Conservation (phyloP, 1,284 basidiomycete species). For the Paramarasmius palmivorus region DNA sequence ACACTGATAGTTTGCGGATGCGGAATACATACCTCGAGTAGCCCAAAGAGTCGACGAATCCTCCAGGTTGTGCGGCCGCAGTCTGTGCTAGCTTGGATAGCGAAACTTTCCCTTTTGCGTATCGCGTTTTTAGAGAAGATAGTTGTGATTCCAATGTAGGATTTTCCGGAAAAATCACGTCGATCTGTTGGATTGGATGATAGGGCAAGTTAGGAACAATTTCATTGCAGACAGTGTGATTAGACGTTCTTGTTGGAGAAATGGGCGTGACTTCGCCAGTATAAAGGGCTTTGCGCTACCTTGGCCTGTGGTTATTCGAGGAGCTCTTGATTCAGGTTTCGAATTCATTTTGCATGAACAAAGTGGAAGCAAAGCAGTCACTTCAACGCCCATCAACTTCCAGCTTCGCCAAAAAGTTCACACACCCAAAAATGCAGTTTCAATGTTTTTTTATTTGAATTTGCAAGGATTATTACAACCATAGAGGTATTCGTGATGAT, state of each 20-base stretch:
- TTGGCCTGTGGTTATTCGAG: conserved; percentile 6
- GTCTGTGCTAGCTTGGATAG: conserved; percentile 1
- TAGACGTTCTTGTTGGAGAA: conserved; percentile 15
- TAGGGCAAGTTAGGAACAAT: not conserved
- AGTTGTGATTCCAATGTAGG: conserved; percentile 5
- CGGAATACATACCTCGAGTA: not conserved
- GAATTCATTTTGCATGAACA: not conserved
- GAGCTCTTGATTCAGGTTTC: conserved; percentile 1
- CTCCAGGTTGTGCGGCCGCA: not conserved
- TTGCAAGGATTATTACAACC: not conserved
- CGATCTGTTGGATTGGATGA: conserved; percentile 8
- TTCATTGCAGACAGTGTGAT: not conserved
- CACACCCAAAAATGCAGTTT: not conserved
- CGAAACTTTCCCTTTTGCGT: conserved; percentile 7
- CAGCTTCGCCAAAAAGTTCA: no score
- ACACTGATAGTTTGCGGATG: no score
- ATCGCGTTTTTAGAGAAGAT: conserved; percentile 4
- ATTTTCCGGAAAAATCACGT: conserved; percentile 16
- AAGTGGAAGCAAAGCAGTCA: not conserved
- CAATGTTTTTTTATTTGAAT: not conserved
- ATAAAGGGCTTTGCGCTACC: conserved; percentile 1
- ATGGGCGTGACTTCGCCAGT: conserved; percentile 6
- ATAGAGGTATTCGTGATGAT: not conserved
- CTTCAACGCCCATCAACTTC: not conserved
- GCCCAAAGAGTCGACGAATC: conserved; percentile 4